phyloP scores from a whole-genome alignment of 164 flowering plant genomes.

The grape (Vitis vinifera) region ASM3070453v1 NC_081812.1:11088501-11089000 shows the following conservation, averaged over 20 bases:
- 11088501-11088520: conserved; percentile 27
- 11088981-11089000: background rate
- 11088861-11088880: background rate
- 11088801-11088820: conserved; percentile 10
- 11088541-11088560: conserved; percentile 49
- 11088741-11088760: conserved; percentile 56
- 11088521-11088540: conserved; percentile 45
- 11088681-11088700: conserved; percentile 47
- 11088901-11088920: conserved; percentile 54
- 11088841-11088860: background rate
- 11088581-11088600: conserved; percentile 26
- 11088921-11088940: conserved; percentile 77
- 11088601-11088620: conserved; percentile 37
- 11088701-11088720: conserved; percentile 74
- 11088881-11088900: conserved; percentile 50
- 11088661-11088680: conserved; percentile 60
- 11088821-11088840: background rate
- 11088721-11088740: conserved; percentile 49
- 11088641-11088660: conserved; percentile 72
- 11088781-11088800: conserved; percentile 41
- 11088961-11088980: conserved; percentile 25
- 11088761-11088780: conserved; percentile 72
- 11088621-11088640: conserved; percentile 46
- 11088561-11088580: conserved; percentile 27
- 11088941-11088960: conserved; percentile 74